These are phyloP conservation scores for Parastagonospora avenae DNA, from an alignment of 2,329 filamentous ascomycete genomes.

Conservation along the genomic window DNA sequence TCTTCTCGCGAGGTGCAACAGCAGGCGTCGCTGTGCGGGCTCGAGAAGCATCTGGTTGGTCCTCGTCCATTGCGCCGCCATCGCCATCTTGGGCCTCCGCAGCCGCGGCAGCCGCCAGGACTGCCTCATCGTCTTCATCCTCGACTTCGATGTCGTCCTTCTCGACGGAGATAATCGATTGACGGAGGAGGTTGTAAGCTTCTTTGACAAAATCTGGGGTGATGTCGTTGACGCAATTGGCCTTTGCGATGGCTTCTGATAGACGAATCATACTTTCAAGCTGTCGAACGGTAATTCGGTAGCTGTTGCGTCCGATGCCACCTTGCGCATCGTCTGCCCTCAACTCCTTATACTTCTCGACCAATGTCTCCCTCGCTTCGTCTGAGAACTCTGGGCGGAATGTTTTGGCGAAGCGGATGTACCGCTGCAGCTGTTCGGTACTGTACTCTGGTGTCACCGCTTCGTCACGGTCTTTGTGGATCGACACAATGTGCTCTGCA, in stretches of 20 bases:
- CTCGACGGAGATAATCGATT: slow-evolving; percentile 97
- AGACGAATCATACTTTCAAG: slow-evolving; percentile 94
- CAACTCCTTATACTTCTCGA: slow-evolving; percentile 94
- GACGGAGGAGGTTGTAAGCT: slow-evolving; percentile 86
- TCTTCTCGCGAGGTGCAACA: slow-evolving; percentile 61
- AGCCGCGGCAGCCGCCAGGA: slow-evolving; percentile 57
- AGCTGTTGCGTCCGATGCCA: slow-evolving; percentile 91
- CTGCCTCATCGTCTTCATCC: slow-evolving; percentile 71
- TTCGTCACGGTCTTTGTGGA: slow-evolving; percentile 91
- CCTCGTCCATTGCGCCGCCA: slow-evolving; percentile 32
- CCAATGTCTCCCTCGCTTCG: slow-evolving; percentile 82
- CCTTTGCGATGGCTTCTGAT: slow-evolving; percentile 97
- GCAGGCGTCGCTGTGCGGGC: slow-evolving; percentile 46
- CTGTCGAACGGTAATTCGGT: slow-evolving; percentile 96
- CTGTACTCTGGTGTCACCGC: slow-evolving; percentile 92
- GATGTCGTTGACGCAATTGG: slow-evolving; percentile 93
- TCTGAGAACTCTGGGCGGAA: slow-evolving; percentile 92
- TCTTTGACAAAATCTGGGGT: slow-evolving; percentile 84
- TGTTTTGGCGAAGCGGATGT: slow-evolving; percentile 93
- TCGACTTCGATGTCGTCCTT: slow-evolving; percentile 97
- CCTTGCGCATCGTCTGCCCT: slow-evolving; percentile 92
- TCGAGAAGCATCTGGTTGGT: slow-evolving; percentile 43
- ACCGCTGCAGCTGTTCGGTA: slow-evolving; percentile 94
- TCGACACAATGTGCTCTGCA: slow-evolving; percentile 90
- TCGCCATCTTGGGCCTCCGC: slow-evolving; percentile 52